Evolutionary conservation across 2,329 filamentous ascomycete genomes (phyloP).

Genomic region (Exophiala sp.): DNA sequence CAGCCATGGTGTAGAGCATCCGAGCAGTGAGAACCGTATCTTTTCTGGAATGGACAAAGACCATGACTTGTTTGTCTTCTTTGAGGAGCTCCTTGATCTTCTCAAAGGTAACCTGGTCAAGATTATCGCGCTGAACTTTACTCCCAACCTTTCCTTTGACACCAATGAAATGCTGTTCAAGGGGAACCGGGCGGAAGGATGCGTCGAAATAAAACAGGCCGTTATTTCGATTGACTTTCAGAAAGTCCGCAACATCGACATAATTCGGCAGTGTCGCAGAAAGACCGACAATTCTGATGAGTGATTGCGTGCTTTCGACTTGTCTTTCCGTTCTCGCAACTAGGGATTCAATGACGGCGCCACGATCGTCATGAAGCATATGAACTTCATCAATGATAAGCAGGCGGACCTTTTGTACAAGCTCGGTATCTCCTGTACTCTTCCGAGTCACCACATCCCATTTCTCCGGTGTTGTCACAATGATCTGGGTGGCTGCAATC

Average conservation of each 20-base stretch:
- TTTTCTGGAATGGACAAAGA: slow-evolving; percentile 95
- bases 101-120: slow-evolving; percentile 83
- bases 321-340: slow-evolving; percentile 93
- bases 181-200: slow-evolving; percentile 90
- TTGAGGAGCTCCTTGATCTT: slow-evolving; percentile 94
- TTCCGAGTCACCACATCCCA: slow-evolving; percentile 99
- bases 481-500: slow-evolving; percentile 93
- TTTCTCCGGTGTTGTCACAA: slow-evolving; percentile 97
- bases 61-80: slow-evolving; percentile 94
- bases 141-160: slow-evolving; percentile 86
- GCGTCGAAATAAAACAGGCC: slow-evolving; percentile 96
- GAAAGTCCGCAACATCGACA: slow-evolving; percentile 91
- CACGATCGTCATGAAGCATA: slow-evolving; percentile 97
- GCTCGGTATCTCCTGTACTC: slow-evolving; percentile 92
- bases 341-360: slow-evolving; percentile 90
- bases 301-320: slow-evolving; percentile 94
- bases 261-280: slow-evolving; percentile 97
- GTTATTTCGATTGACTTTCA: slow-evolving; percentile 89
- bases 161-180: slow-evolving; percentile 96
- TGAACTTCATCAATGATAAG: slow-evolving; percentile 99
- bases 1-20: slow-evolving; percentile 79
- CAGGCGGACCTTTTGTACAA: slow-evolving; percentile 93
- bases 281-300: slow-evolving; percentile 93
- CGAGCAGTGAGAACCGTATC: slow-evolving; percentile 88
- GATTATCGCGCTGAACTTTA: slow-evolving; percentile 79